Evolutionary conservation across 306 rosid species (phyloP), one percentile per base, ranked within the genome.

Genomic region (Malus sieversii): DNA sequence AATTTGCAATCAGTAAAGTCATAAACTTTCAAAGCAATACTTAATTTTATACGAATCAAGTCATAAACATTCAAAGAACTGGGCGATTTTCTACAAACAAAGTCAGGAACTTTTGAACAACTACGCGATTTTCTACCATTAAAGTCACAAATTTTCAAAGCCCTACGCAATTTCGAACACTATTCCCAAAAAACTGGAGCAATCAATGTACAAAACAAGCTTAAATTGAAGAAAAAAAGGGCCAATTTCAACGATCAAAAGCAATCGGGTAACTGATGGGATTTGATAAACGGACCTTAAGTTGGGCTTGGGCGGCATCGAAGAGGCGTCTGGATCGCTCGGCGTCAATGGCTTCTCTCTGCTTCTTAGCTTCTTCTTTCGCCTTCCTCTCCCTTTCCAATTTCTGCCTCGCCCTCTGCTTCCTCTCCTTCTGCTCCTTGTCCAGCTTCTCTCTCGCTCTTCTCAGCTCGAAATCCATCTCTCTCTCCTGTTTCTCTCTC

Each of bases 371-470:
- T 58, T 85, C 96, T 3, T 79, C 96, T 84, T 81, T 89, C 38
- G 91, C 92, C 81, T 90, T 95, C 68, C 73, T 86, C 80, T 95
- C 99, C 82, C 75, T 89, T n/a, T 80, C 84, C 70, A 80, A 48
- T 70, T 71, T 89, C 83, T 66, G 65, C 82, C 85, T 83, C 18
- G 91, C 89, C 68, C 10, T 78, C 66, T 79, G 86, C 78, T 87
- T 87, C 80, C 89, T 67, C 88, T 88, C 97, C 71, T 72, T 90
- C 85, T 95, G 99, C 84, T 95, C 99, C 77, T 85, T 95, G 69
- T 84, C 93, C 69, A 95, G 85, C 86, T 90, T 95, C 91, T 95
- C 99, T 76, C 97, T 85, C 75, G 99, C 97, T 78, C 92, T 85
- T 70, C 97, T 75, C 62, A 95, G 86, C 82, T 95, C 99, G 65